phyloP scores from a whole-genome alignment of 2,329 filamentous ascomycete genomes.

The Aspergillus aculeatus region DNA sequence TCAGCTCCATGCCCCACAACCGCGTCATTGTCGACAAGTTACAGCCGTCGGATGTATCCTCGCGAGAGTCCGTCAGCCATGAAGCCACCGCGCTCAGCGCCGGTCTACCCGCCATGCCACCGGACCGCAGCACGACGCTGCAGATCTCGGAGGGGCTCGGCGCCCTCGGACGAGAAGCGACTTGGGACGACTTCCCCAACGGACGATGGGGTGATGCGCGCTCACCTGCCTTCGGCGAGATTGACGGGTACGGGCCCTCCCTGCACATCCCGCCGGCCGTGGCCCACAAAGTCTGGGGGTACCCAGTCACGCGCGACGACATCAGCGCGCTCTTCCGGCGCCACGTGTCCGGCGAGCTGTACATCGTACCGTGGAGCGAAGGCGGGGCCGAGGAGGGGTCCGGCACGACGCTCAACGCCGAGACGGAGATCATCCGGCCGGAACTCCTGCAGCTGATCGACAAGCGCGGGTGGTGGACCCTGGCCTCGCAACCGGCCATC shows the following conservation, averaged over 20 bases:
- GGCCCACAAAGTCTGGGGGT: slow-evolving; percentile 81
- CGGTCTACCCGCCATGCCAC: slow-evolving; percentile 67
- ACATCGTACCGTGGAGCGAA: slow-evolving; percentile 90
- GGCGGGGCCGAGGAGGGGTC: slow-evolving; percentile 58
- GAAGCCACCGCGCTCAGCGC: slow-evolving; percentile 77
- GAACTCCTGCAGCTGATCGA: slow-evolving; percentile 74
- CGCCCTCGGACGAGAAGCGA: slow-evolving; percentile 84
- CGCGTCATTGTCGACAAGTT: slow-evolving; percentile 74
- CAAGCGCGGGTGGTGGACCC: slow-evolving; percentile 86
- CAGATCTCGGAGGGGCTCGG: slow-evolving; percentile 95
- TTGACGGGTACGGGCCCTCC: slow-evolving; percentile 96
- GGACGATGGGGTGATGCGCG: slow-evolving; percentile 91
- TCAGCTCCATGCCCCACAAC: slow-evolving; percentile 84
- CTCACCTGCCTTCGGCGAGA: slow-evolving; percentile 91
- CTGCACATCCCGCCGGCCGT: slow-evolving; percentile 85
- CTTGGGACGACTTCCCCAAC: slow-evolving; percentile 98
- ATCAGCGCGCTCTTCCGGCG: slow-evolving; percentile 77
- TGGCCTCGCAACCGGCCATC: slow-evolving; percentile 91
- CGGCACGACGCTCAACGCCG: slow-evolving; percentile 55
- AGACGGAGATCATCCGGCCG: slow-evolving; percentile 76
- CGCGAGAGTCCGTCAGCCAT: slow-evolving; percentile 39
- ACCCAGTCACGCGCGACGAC: slow-evolving; percentile 67
- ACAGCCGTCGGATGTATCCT: slow-evolving; percentile 33
- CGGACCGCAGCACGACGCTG: slow-evolving; percentile 78
- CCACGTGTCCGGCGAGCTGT: slow-evolving; percentile 75